These are phyloP conservation scores for Epichloe coenophiala DNA, from an alignment of 2,329 filamentous ascomycete species.

Conservation along the genomic window DNA sequence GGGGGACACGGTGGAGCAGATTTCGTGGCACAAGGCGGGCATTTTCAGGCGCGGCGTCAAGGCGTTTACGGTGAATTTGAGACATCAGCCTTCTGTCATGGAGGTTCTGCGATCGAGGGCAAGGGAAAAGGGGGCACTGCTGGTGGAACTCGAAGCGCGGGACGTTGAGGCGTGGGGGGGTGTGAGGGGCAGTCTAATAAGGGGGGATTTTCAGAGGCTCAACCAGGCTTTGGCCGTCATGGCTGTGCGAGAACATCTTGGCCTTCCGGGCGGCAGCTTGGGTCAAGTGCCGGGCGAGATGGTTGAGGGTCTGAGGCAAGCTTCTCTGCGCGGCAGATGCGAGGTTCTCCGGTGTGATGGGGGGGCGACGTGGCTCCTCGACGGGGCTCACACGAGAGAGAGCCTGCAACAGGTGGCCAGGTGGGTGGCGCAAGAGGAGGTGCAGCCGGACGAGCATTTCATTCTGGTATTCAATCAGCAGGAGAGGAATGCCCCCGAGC, in stretches of 20 bases:
- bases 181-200: conserved; percentile 27
- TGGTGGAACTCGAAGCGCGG: conserved; percentile 28
- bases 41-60: conserved; percentile 56
- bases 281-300: conserved; percentile 30
- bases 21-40: conserved; percentile 84
- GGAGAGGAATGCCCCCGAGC: conserved; percentile 56
- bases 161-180: conserved; percentile 29
- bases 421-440: conserved; percentile 54
- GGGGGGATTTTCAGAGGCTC: conserved; percentile 40
- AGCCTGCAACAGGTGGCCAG: conserved; percentile 62
- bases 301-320: conserved; percentile 48
- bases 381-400: conserved; percentile 79
- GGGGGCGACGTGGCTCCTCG: conserved; percentile 60
- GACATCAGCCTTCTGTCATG: conserved; percentile 21
- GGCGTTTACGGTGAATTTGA: conserved; percentile 21
- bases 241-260: conserved; percentile 45
- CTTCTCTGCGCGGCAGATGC: conserved; percentile 63
- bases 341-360: conserved; percentile 44
- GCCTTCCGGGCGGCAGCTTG: conserved; percentile 13
- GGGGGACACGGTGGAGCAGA: conserved; percentile 64
- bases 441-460: conserved; percentile 19
- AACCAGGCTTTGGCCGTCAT: conserved; percentile 45
- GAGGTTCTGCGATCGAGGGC: conserved; percentile 47
- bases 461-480: conserved; percentile 88
- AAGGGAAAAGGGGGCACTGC: conserved; percentile 34